Evolutionary conservation across 2,329 filamentous ascomycete species (phyloP), one percentile per base, ranked within the genome.

Genomic region (Ophiognomonia clavigignenti-juglandacearum): DNA sequence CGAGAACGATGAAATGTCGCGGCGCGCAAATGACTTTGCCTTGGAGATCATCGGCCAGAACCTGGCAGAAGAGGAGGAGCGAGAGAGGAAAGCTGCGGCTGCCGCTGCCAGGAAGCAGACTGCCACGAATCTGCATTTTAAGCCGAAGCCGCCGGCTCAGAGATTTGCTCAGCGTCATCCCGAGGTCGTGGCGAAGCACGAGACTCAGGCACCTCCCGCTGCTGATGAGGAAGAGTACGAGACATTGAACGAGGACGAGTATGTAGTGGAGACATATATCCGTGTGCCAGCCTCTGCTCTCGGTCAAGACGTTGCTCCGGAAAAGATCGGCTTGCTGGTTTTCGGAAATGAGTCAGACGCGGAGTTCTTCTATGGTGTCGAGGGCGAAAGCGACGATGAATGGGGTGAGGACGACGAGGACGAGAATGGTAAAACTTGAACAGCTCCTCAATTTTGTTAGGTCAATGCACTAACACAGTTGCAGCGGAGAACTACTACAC

Each of bases 401-500:
- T 64, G 71, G 57, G 64, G 64, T 1, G 74, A 80, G 32, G 79
- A 82, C 36, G 80, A 83, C 5, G 80, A 84, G 43, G 80, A 84
- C 45, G 80, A 84, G 57, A 84, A 85, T 53, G 80, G 80, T 82
- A 66, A 46, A 68, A 56, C 16, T 24, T 24, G 13, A 38, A 32
- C 23, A n/a, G 10, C 37, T 19, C 9, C 14, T 10, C 11, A 13
- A 18, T 13, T 29, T 5, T 14, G 6, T 11, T 34, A 8, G 16
- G 19, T 23, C 8, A n/a, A 20, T 2, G 11, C 6, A 22, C 9
- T 52, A 19, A 57, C 56, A 24, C 9, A 2, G 6, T 27, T 35
- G n/a, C 51, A 83, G 84, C 86, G 29, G 86, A 91, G 61, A 85
- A 88, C 57, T 83, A 88, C 64, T 89, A 90, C 59, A 81, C 82